Evolutionary conservation across 1,139 yeast genomes (phyloP).

Genomic region (Candida dubliniensis): DNA sequence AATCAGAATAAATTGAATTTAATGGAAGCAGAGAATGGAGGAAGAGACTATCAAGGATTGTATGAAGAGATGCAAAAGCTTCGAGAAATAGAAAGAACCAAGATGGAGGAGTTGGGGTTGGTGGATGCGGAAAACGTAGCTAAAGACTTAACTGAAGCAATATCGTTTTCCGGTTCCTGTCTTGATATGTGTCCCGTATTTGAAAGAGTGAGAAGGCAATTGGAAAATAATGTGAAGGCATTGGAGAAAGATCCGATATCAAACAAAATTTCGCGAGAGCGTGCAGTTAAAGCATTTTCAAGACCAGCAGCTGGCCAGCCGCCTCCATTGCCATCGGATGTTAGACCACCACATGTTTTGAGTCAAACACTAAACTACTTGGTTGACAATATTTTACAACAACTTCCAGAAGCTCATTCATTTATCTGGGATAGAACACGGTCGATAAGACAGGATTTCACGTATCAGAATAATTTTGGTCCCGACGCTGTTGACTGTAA

Average conservation of each 20-base stretch:
- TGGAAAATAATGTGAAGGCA: slow-evolving; percentile 82
- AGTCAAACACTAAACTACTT: slow-evolving; percentile 67
- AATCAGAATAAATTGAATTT: slow-evolving; percentile 42
- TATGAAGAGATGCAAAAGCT: slow-evolving; percentile 61
- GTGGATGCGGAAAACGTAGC: slow-evolving; percentile 88
- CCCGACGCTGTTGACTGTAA: slow-evolving; percentile 93
- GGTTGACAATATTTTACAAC: slow-evolving; percentile 58
- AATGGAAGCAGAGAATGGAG: slow-evolving; percentile 34
- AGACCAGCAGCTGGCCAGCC: slow-evolving; percentile 99
- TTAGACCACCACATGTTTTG: slow-evolving; percentile 83
- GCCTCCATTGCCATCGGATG: slow-evolving; percentile 96
- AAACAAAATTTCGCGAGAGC: slow-evolving; percentile 58
- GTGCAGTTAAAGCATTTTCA: slow-evolving; percentile 90
- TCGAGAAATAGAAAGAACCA: slow-evolving; percentile 73
- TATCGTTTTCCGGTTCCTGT: slow-evolving; percentile 84
- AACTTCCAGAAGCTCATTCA: slow-evolving; percentile 82
- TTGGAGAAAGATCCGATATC: slow-evolving; percentile 70
- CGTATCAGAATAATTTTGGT: slow-evolving; percentile 91
- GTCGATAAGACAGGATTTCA: slow-evolving; percentile 94
- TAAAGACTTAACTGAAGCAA: slow-evolving; percentile 83
- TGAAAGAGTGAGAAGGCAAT: slow-evolving; percentile 85
- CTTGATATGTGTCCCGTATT: slow-evolving; percentile 92
- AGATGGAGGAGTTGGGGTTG: slow-evolving; percentile 79
- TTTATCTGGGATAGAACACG: slow-evolving; percentile 99
- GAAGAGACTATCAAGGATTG: slow-evolving; percentile 43